Evolutionary conservation across 805 yeast species (phyloP), one percentile per base, ranked within the genome.

Genomic region (Saturnispora dispora): DNA sequence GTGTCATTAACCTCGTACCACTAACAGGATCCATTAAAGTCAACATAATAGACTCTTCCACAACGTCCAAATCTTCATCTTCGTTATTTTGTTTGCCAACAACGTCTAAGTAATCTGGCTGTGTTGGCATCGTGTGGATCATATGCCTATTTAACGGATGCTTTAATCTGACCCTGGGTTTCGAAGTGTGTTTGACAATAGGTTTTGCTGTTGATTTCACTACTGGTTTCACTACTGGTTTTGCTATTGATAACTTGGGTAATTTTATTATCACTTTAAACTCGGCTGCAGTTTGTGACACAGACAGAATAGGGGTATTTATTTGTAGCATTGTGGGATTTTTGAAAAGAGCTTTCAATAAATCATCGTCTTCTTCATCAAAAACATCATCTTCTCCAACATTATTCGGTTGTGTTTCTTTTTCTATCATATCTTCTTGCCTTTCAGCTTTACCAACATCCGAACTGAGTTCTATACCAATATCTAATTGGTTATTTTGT

Each of bases 21-120:
- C 69, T 60, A 2, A 68, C 51, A 4, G 71, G 71, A 44, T 68
- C 71, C 27, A 55, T 50, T 20, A 68, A 52, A 0, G 70, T 63
- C n/a, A 68, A 50, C 28, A 62, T 48, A 52, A 65, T 53, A 1
- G 61, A 58, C 23, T 60, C 55, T 42, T 63, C 69, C 20, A 63
- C 50, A 4, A 68, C 33, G 42, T 65, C 70, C 20, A 62, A 67
- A 40, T 65, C 69, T 13, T 58, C 63, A 9, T 54, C 55, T 27
- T 50, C 42, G 7, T 47, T 36, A 43, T 13, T 17, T 35, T 6
- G 17, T 9, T 36, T 32, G 13, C 23, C 13, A 9, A 30, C 53
- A 37, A 57, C 61, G 37, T 58, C 52, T 9, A 64, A 33, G 45
- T 63, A 63, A 30, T 60, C 65, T 35, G 60, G 62, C 35, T 59